A percentile compares a stretch with the other conserved stretches of the same genome.
phyloP scores from a whole-genome alignment of 805 yeast genomes.

The Pichia thaimueangensis region DNA sequence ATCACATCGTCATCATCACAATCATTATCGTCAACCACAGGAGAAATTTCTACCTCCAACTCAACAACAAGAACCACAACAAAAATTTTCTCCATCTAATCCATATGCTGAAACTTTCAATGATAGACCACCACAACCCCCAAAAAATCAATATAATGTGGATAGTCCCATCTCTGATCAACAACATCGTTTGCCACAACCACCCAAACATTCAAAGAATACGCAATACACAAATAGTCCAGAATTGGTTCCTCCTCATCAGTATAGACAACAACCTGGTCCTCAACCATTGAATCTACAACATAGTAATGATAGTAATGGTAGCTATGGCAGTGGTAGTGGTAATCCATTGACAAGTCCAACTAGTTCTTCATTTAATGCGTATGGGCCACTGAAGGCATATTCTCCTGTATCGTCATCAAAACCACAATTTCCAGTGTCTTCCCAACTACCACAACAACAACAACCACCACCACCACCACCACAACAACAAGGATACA shows the following conservation, averaged over 20 bases:
- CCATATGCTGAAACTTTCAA: neutral
- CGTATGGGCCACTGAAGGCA: constrained; percentile 11
- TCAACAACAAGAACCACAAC: neutral
- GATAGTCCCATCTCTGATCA: constrained; percentile 8
- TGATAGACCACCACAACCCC: constrained; percentile 3
- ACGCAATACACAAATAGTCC: constrained; percentile 12
- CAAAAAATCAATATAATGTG: constrained; percentile 4
- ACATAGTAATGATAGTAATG: too few relatives aligned
- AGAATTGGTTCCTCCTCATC: constrained; percentile 13
- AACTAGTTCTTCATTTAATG: constrained; percentile 6
- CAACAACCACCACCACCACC: constrained; percentile 14
- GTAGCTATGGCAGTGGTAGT: too few relatives aligned
- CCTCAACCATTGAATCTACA: too few relatives aligned
- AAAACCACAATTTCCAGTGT: constrained; percentile 9
- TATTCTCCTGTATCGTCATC: constrained; percentile 9
- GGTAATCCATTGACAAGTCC: constrained; percentile 6
- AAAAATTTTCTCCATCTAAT: neutral
- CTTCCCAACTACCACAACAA: constrained; percentile 10
- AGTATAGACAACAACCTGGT: constrained; percentile 1
- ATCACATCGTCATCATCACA: too few relatives aligned
- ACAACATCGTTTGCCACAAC: constrained; percentile 4
- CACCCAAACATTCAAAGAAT: constrained; percentile 7
- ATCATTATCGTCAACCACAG: too few relatives aligned
- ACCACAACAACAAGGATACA: too few relatives aligned
- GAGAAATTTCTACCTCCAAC: too few relatives aligned